Evolutionary conservation across 2,329 filamentous ascomycete species (phyloP).

Genomic region (Lasiodiplodia citricola): DNA sequence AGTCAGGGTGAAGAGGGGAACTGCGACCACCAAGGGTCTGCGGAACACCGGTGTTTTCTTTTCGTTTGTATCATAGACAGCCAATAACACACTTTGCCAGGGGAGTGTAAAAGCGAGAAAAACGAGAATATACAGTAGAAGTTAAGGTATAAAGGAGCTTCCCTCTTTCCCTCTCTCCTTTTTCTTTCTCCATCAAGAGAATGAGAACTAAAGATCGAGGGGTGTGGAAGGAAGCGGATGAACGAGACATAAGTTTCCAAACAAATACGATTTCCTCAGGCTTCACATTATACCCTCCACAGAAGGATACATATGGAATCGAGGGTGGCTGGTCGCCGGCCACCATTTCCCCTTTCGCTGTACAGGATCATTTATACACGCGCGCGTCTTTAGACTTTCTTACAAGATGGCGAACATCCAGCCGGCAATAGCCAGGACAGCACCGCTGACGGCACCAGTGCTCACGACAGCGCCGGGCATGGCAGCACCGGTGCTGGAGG

Average conservation of each 20-base stretch:
- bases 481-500: not conserved
- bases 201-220: not conserved
- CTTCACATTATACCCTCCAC: no score
- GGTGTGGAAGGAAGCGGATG: not conserved
- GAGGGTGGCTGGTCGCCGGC: not conserved
- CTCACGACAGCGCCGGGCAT: slow-evolving; percentile 2
- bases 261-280: not conserved
- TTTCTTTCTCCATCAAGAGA: not conserved
- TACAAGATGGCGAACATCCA: slow-evolving; percentile 25
- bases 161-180: not conserved
- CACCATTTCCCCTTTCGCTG: not conserved
- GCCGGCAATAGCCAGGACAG: slow-evolving; percentile 15
- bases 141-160: not conserved
- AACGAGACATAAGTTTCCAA: not conserved
- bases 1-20: not conserved
- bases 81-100: not conserved
- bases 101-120: not conserved
- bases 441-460: not conserved
- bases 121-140: not conserved
- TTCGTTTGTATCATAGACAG: not conserved
- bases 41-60: not conserved
- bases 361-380: not conserved
- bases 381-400: not conserved
- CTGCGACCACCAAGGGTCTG: not conserved
- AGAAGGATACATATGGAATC: no score